Conservation (phyloP, 1,139 yeast genomes). For the Scheffersomyces illinoinensis region DNA sequence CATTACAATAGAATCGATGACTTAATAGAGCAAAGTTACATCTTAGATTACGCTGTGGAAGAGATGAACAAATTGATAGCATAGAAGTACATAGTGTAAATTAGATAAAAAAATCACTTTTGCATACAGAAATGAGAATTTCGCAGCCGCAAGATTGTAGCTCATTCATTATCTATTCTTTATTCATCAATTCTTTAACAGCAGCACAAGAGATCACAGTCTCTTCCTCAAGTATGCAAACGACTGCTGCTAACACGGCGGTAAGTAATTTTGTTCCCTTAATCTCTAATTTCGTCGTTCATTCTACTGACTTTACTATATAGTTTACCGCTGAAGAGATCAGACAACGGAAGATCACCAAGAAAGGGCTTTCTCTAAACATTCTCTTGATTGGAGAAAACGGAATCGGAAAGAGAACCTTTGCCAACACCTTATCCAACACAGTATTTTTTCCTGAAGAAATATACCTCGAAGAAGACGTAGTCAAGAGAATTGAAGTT, state of each 20-base stretch:
- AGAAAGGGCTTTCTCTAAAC: conserved; percentile 26
- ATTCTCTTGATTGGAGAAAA: conserved; percentile 35
- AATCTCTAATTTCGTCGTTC: background rate
- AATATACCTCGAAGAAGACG: conserved; percentile 1
- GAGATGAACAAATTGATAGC: conserved; percentile 59
- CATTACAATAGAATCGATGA: conserved; percentile 77
- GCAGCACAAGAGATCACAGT: conserved; percentile 4
- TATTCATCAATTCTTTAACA: conserved; percentile 1
- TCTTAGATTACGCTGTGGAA: conserved; percentile 80
- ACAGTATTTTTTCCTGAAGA: conserved; percentile 9
- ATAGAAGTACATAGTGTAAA: conserved; percentile 6
- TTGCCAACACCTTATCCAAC: conserved; percentile 32
- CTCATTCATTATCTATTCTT: background rate
- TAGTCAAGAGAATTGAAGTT: background rate
- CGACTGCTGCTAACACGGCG: background rate
- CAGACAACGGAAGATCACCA: conserved; percentile 16
- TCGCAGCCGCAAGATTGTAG: background rate
- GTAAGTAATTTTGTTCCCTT: background rate
- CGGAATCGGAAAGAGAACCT: conserved; percentile 35
- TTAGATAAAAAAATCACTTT: background rate
- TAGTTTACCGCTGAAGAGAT: conserved; percentile 18
- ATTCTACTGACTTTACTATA: conserved; percentile 2
- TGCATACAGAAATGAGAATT: background rate
- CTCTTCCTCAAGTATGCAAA: background rate
- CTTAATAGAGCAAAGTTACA: conserved; percentile 78